Percentiles rank a stretch among this genome's conserved stretches.
Evolutionary conservation across 2,329 filamentous ascomycete species (phyloP).

Genomic region (Fonsecaea nubica): DNA sequence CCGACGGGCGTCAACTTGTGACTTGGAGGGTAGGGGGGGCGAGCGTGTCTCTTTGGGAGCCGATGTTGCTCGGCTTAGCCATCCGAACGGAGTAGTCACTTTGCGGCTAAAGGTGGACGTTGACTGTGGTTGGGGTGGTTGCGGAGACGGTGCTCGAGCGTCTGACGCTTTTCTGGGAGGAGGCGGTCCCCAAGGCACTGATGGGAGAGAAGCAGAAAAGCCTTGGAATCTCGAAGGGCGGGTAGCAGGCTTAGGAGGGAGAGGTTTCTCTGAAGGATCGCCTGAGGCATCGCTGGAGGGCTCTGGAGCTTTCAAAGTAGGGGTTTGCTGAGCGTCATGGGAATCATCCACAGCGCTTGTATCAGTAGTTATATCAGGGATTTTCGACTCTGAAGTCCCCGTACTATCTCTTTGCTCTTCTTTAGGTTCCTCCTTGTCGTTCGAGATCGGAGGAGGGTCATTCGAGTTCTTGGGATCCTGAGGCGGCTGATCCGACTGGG

Average conservation of each 20-base stretch:
- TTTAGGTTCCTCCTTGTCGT: conserved; percentile 17
- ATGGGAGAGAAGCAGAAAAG: conserved; percentile 73
- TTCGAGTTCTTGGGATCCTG: conserved; percentile 13
- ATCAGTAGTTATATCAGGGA: conserved; percentile 17
- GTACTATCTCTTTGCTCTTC: conserved; percentile 20
- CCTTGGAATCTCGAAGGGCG: conserved; percentile 69
- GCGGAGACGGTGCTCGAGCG: conserved; percentile 43
- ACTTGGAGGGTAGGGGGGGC: conserved; percentile 59
- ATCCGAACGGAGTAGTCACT: conserved; percentile 81
- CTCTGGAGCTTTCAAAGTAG: conserved; percentile 22
- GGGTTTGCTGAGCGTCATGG: conserved; percentile 23
- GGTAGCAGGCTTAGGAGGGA: conserved; percentile 54
- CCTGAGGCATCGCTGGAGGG: conserved; percentile 15
- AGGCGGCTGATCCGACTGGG: conserved; percentile 18
- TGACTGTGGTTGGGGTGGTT: conserved; percentile 41
- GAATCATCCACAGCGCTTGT: conserved; percentile 16
- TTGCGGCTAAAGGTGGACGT: conserved; percentile 64
- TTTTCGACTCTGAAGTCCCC: conserved; percentile 16
- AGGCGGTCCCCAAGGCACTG: conserved; percentile 72
- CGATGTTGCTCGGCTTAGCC: conserved; percentile 50
- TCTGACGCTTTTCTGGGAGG: conserved; percentile 39
- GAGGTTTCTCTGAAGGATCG: conserved; percentile 41
- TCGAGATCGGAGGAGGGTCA: conserved; percentile 10
- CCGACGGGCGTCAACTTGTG: conserved; percentile 58
- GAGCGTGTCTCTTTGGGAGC: conserved; percentile 63